A percentile compares a stretch with the other conserved stretches of the same genome.
Evolutionary conservation across 371 early-diverging fungal species (phyloP).

Genomic region (Entomophthora muscae): DNA sequence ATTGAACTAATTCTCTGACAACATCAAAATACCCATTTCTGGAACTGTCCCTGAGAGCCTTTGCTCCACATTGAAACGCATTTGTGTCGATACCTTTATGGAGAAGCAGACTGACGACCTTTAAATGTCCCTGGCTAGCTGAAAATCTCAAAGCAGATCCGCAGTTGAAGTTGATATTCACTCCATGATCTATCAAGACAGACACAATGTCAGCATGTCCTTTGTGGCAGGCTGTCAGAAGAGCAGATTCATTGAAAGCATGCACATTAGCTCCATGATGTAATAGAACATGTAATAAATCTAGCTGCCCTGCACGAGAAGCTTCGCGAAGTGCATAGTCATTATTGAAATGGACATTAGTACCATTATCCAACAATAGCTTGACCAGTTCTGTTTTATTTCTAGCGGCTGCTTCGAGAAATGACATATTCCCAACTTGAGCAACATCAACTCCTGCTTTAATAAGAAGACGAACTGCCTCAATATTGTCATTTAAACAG

Average conservation of each 20-base stretch:
- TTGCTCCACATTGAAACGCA: background rate
- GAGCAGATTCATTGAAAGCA: constrained; percentile 15
- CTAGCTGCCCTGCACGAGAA: background rate
- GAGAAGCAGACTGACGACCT: constrained; percentile 28
- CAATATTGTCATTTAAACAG: background rate
- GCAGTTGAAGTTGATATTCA: constrained; percentile 31
- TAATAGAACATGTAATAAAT: background rate
- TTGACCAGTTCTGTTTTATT: background rate
- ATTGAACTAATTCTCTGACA: background rate
- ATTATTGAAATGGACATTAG: background rate
- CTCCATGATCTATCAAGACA: constrained; percentile 30
- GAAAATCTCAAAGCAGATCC: constrained; percentile 32
- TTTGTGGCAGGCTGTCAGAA: constrained; percentile 36
- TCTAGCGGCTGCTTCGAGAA: background rate
- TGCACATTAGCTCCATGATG: background rate
- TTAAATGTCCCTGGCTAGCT: constrained; percentile 24
- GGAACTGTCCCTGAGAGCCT: background rate
- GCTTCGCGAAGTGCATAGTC: background rate
- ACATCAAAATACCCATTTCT: background rate
- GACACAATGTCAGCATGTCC: constrained; percentile 25
- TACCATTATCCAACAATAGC: background rate
- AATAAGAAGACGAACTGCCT: background rate
- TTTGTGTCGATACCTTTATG: constrained; percentile 12
- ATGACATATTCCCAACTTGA: background rate
- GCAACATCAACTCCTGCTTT: background rate